phyloP scores from a whole-genome alignment of 176 grass and related monocot genomes.

The Phoenix dactylifera region DNA sequence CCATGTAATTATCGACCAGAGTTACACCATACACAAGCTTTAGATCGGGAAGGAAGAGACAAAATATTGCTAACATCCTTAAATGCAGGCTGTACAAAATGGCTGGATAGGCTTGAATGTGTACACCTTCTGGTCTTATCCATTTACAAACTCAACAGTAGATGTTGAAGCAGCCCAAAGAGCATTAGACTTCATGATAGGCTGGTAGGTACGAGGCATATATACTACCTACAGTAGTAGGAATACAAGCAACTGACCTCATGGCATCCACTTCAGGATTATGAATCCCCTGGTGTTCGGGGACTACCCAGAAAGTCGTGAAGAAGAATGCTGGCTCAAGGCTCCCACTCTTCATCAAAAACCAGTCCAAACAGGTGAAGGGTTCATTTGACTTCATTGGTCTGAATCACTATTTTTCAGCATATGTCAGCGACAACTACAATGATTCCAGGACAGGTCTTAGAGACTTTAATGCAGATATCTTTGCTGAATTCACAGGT shows the following conservation, averaged over 20 bases:
- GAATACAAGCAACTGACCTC: no score
- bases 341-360: constrained; percentile 34
- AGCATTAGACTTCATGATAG: constrained; percentile 14
- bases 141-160: constrained; percentile 27
- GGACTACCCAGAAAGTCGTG: constrained; percentile 43
- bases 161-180: constrained; percentile 38
- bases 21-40: no score
- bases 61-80: not conserved
- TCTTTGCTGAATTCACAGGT: constrained; percentile 9
- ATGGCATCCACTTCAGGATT: constrained; percentile 23
- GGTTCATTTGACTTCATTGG: constrained; percentile 50
- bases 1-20: no score
- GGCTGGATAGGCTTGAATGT: constrained; percentile 43
- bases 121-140: constrained; percentile 41
- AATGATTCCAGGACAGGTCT: not conserved
- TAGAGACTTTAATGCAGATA: constrained; percentile 26
- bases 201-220: constrained; percentile 31
- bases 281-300: constrained; percentile 36
- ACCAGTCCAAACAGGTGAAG: constrained; percentile 30
- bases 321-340: constrained; percentile 31
- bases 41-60: no score
- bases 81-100: constrained; percentile 31
- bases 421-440: constrained; percentile 31
- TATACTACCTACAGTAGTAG: no score
- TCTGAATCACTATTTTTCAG: constrained; percentile 46